Evolutionary conservation across 164 flowering plant species (phyloP).

Genomic region (Nelumbo lutea): DNA sequence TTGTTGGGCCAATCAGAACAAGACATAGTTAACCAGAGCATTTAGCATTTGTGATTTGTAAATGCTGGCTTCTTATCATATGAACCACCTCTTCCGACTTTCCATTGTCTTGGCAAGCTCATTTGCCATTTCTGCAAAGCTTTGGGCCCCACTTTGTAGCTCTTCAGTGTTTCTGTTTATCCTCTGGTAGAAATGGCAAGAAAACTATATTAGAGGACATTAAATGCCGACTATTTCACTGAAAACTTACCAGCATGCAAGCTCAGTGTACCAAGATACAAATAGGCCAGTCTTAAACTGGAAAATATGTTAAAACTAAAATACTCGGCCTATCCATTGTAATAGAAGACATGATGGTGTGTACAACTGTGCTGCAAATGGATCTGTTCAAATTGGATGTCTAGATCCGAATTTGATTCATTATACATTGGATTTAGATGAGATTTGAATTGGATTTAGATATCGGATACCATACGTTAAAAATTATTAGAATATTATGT

Average conservation of each 20-base stretch:
- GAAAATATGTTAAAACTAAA: background rate
- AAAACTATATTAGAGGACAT: background rate
- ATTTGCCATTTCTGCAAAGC: constrained; percentile 77
- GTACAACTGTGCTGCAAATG: background rate
- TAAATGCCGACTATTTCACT: background rate
- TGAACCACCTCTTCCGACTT: constrained; percentile 80
- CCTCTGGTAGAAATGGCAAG: constrained; percentile 36
- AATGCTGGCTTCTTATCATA: constrained; percentile 27
- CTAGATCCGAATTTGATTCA: too few species aligned
- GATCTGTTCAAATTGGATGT: too few species aligned
- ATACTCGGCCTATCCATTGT: background rate
- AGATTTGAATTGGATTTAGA: too few species aligned
- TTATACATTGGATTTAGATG: too few species aligned
- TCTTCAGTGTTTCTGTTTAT: constrained; percentile 67
- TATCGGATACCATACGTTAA: too few species aligned
- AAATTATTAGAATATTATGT: too few species aligned
- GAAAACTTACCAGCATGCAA: background rate
- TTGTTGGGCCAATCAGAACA: background rate
- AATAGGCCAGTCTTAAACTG: background rate
- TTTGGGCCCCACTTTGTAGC: constrained; percentile 74
- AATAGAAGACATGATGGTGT: background rate
- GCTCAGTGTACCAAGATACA: background rate
- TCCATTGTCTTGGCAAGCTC: constrained; percentile 90
- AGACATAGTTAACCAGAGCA: background rate
- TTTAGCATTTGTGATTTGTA: background rate